A percentile compares a stretch with the other conserved stretches of the same genome.
phyloP scores from a whole-genome alignment of 441 rosid genomes.

The Croton setiger region DNA sequence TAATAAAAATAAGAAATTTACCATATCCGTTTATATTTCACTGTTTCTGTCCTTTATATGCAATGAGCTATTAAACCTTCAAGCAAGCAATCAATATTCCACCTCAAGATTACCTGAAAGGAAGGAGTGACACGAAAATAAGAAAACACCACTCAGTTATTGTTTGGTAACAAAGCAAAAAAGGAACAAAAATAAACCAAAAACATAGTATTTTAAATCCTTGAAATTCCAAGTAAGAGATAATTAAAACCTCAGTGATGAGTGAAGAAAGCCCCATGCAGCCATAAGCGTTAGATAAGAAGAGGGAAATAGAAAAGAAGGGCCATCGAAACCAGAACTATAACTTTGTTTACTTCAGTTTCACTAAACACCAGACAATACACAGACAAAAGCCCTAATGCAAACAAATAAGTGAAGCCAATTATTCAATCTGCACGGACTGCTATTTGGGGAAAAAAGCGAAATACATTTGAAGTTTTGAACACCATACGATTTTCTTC shows the following conservation, averaged over 20 bases:
- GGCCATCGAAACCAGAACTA: background rate
- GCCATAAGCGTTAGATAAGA: background rate
- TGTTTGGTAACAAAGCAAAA: background rate
- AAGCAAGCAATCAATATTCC: background rate
- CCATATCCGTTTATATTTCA: conserved; percentile 22
- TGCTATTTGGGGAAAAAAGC: background rate
- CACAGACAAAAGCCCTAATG: background rate
- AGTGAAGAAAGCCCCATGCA: background rate
- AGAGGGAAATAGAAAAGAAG: background rate
- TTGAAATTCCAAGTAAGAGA: background rate
- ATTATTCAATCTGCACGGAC: background rate
- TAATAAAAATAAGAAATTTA: conserved; percentile 4
- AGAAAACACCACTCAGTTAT: background rate
- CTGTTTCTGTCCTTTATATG: too few species aligned
- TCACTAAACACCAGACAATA: background rate
- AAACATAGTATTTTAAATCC: background rate
- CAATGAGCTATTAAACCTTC: too few species aligned
- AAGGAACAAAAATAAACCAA: background rate
- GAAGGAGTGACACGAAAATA: background rate
- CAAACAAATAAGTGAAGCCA: background rate
- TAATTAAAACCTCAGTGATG: background rate
- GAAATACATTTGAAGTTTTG: background rate
- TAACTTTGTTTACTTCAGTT: background rate
- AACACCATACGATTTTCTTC: background rate
- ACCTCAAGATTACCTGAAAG: background rate